Evolutionary conservation across 2,329 filamentous ascomycete species (phyloP).

Genomic region (Calonectria honghensis): DNA sequence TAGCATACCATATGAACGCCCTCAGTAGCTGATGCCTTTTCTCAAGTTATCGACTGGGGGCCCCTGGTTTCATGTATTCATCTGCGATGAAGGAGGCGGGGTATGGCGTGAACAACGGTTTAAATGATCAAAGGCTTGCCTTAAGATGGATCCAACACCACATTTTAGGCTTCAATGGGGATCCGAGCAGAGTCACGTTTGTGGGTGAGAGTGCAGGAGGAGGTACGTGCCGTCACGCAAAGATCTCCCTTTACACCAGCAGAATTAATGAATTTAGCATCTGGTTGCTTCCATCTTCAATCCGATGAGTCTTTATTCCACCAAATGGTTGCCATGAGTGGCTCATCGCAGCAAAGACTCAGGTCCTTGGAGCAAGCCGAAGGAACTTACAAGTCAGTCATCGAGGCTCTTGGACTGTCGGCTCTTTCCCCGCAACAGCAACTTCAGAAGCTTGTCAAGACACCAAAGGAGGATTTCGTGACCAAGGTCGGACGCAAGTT

Average conservation of each 20-base stretch:
- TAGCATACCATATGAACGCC: too few relatives aligned
- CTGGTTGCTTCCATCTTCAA: slow-evolving; percentile 7
- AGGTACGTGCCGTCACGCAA: not conserved
- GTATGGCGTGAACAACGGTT: not conserved
- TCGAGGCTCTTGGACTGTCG: not conserved
- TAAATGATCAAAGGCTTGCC: not conserved
- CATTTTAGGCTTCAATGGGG: not conserved
- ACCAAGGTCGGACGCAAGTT: not conserved
- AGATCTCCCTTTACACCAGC: too few relatives aligned
- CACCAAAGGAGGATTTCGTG: not conserved
- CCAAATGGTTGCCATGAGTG: slow-evolving; percentile 3
- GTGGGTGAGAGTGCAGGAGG: not conserved
- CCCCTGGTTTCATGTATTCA: not conserved
- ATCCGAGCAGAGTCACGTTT: slow-evolving; percentile 4
- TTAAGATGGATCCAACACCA: not conserved
- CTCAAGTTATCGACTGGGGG: not conserved
- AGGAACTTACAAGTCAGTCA: not conserved
- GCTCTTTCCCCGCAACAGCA: not conserved
- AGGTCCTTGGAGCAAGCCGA: not conserved
- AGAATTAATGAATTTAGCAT: not conserved
- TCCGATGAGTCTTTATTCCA: slow-evolving; percentile 2
- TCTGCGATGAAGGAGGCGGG: not conserved
- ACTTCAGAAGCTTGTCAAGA: not conserved
- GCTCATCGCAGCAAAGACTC: not conserved
- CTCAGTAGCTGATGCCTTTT: not conserved